Base-by-base conservation (phyloP, 2,329 filamentous ascomycete genomes). In the Trichoderma guizhouense region DNA sequence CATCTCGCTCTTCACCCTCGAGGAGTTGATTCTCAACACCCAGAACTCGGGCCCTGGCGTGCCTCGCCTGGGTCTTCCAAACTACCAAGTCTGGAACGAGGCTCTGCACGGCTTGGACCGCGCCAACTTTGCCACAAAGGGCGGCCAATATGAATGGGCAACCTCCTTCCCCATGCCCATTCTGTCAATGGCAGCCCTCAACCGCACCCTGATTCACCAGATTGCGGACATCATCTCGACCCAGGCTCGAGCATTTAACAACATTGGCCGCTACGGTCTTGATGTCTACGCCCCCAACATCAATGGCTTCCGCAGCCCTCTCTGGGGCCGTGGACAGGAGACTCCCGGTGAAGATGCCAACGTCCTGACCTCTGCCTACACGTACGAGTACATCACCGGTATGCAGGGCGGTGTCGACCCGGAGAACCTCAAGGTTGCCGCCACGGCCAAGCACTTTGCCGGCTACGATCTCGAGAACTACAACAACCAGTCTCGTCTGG, bases 111-210 rank as follows among this genome's bases (percentile, higher is more conserved):
- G 90, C 2, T 82, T 92, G 0, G 89, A 86, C 7, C 77, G 74
- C 3, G 84, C 84, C 24, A 60, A 64, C 32, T 73, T 72, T 36
- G 72, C 69, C 24, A 51, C 36, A 18, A 34, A 32, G 24, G 64
- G 69, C 26, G 63, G 43, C 26, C 43, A 73, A 12, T 92, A 85
- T 76, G 86, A 83, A 73, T 88, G 86, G 77, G 87, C 90, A 0
- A 92, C 90, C 0, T 89, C 87, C 0, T 92, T 92, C 76, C 89
- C 90, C 0, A 86, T 87, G 76, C 89, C 90, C 0, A 90, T 92
- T 9, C 43, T 71, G 86, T 92, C 74, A 78, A 84, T 30, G 81
- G 85, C 15, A 86, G 92, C 7, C 12, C 63, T 71, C n/a, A 71
- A 71, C 51, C 62, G 63, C 36, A 71, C 70, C 89, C 85, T 66